A percentile compares a stretch with the other conserved stretches of the same genome.
phyloP scores from a whole-genome alignment of 148 eudicot species.

The Silene latifolia region DNA sequence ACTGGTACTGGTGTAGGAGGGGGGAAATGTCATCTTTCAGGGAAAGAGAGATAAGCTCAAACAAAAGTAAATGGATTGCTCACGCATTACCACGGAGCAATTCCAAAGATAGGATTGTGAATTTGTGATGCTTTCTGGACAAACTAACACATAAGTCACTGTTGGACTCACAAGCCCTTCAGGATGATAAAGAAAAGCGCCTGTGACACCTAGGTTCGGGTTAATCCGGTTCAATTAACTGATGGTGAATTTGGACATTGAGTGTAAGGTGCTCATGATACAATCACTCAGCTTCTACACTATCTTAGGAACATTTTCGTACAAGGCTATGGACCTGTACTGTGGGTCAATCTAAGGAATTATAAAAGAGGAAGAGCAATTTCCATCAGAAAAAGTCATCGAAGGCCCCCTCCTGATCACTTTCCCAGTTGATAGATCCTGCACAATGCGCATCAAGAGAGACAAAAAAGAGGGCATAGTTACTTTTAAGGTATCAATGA shows the following conservation, averaged over 20 bases:
- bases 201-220: constrained; percentile 12
- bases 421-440: constrained; percentile 87
- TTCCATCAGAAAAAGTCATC: constrained; percentile 91
- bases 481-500: constrained; percentile 21
- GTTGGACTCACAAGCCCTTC: neutral
- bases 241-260: neutral
- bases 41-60: constrained; percentile 22
- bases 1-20: constrained; percentile 86
- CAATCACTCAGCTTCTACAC: constrained; percentile 16
- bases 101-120: constrained; percentile 6
- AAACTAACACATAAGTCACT: neutral
- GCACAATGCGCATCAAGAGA: constrained; percentile 79
- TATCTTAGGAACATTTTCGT: constrained; percentile 11
- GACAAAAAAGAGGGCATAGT: constrained; percentile 41
- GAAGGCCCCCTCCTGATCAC: constrained; percentile 96
- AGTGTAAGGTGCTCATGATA: constrained; percentile 12
- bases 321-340: constrained; percentile 26
- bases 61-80: constrained; percentile 14
- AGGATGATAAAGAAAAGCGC: neutral
- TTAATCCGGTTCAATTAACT: constrained; percentile 3
- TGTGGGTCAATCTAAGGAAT: constrained; percentile 18
- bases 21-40: constrained; percentile 44
- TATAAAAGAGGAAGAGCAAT: constrained; percentile 42
- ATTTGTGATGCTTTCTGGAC: constrained; percentile 1
- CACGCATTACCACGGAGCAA: constrained; percentile 12